Conservation (phyloP, 352 stramenopile species). For the Globisporangium abappressorium region DNA sequence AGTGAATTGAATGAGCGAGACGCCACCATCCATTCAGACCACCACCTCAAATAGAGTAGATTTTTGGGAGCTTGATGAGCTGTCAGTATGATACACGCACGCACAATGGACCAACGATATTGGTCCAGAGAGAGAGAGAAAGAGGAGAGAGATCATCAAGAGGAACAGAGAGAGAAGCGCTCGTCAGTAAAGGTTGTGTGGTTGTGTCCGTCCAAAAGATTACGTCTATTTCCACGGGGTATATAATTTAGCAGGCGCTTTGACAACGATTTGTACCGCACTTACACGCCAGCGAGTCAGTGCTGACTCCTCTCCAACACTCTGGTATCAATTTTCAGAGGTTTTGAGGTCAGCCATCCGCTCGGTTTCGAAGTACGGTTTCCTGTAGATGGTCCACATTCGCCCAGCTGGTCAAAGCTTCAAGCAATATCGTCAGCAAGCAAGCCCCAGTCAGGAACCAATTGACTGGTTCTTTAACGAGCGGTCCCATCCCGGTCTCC, state of each 20-base stretch:
- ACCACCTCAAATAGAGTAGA: too few species aligned
- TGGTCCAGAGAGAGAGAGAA: not conserved
- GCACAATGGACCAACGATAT: not conserved
- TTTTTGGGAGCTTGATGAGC: not conserved
- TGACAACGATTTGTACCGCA: too few species aligned
- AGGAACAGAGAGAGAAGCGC: not conserved
- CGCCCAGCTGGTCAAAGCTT: not conserved
- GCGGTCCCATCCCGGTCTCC: not conserved
- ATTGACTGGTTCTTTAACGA: not conserved
- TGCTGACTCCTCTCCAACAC: not conserved
- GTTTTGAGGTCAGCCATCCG: not conserved
- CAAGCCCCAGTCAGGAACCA: too few species aligned
- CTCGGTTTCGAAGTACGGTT: not conserved
- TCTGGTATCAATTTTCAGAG: not conserved
- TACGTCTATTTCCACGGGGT: not conserved
- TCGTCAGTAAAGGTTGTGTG: not conserved
- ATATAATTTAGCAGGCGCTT: not conserved
- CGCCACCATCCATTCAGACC: not conserved
- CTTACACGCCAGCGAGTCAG: not conserved
- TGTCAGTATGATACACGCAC: not conserved
- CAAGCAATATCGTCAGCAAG: not conserved
- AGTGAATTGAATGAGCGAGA: not conserved
- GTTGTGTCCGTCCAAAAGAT: not conserved
- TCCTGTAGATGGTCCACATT: slow-evolving; percentile 1
- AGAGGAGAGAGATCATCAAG: not conserved